A percentile compares a stretch with the other conserved stretches of the same genome.
Conservation (phyloP, 202 grass and related monocot species). For the Sporobolus alterniflorus region DNA sequence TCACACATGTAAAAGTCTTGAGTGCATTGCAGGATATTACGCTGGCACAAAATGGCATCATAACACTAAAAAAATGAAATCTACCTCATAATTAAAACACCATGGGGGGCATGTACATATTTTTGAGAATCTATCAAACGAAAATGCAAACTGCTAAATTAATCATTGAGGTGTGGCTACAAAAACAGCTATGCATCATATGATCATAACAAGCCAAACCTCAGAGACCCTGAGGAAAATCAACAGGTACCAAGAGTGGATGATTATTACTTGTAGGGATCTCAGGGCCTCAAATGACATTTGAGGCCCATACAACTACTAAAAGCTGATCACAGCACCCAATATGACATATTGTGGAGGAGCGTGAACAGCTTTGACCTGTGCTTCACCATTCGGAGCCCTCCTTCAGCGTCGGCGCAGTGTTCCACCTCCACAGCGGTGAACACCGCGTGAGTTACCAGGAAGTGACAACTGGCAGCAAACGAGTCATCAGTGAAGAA, state of each 20-base stretch:
- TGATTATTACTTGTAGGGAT: neutral
- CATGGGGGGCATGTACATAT: neutral
- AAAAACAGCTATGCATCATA: no score
- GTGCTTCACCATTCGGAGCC: neutral
- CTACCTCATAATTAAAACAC: neutral
- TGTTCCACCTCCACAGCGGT: neutral
- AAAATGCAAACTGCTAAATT: neutral
- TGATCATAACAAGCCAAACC: no score
- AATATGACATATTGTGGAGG: neutral
- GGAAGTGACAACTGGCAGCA: accelerated
- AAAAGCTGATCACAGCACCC: neutral
- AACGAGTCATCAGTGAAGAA: neutral
- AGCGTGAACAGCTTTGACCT: neutral
- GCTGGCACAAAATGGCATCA: no score
- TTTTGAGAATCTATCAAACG: neutral
- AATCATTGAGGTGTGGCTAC: neutral
- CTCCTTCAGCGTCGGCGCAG: neutral
- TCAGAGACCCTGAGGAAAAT: neutral
- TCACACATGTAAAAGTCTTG: no score
- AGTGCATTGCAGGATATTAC: no score
- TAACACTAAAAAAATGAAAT: no score
- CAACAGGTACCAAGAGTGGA: neutral
- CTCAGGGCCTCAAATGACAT: neutral
- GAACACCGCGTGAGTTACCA: neutral
- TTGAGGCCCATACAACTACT: no score